Evolutionary conservation across 495 filamentous ascomycete species (phyloP), one percentile per base, ranked within the genome.

Genomic region (Thozetella sp.): DNA sequence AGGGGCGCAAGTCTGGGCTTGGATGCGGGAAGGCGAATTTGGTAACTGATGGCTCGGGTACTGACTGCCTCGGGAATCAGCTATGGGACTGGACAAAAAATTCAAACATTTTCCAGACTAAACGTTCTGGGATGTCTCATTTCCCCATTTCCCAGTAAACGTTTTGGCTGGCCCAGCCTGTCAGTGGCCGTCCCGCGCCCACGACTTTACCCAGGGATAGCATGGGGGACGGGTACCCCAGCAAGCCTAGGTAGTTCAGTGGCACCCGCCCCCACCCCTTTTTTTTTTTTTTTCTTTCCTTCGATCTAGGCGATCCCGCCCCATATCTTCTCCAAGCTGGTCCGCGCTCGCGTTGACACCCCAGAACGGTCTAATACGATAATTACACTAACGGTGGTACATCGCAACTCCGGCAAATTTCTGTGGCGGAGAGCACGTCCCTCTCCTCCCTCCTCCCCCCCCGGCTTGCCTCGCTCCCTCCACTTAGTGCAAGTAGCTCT

Each of bases 271-370:
- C 48, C 37, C 45, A 51, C 61, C 63, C 66, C 43, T n/a, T 19
- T 19, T 53, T 64, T 64, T 63, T 61, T 51, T 64, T 51, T 27
- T 25, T 26, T 63, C 59, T 51, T 64, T 51, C 24, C 22, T 26
- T 34, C 54, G 22, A 46, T 25, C 46, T 46, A 48, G n/a, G 43
- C 43, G 20, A 20, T 15, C 4, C n/a, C 10, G 9, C n/a, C 43
- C 43, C 9, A 48, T 15, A 20, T 48, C 43, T 48, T 48, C 10
- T n/a, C 43, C n/a, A 15, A 10, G 30, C 43, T 48, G 43, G 43
- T n/a, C 43, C 43, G 43, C 43, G 43, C 30, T 48, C 43, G 43
- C 43, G 12, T 48, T 48, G 43, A n/a, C 43, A 48, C 43, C 43
- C 43, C n/a, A n/a, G 43, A 20, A n/a, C 43, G 43, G 43, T 4